phyloP scores from a whole-genome alignment of 148 eudicot genomes.

The Rhododendron henanense region DNA sequence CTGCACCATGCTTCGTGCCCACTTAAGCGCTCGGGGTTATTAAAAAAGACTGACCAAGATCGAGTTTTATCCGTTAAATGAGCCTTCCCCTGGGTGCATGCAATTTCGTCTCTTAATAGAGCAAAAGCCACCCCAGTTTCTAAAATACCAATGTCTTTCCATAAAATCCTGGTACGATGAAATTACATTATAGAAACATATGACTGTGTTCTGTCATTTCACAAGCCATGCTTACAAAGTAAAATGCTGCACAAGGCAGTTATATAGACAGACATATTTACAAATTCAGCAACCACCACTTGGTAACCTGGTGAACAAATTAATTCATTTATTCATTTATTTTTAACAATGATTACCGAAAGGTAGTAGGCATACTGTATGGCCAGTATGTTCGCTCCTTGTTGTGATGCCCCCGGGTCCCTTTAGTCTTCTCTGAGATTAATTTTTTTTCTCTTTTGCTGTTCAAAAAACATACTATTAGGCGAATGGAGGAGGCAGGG shows the following conservation, averaged over 20 bases:
- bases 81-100: too few species aligned
- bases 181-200: neutral
- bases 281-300: neutral
- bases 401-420: neutral
- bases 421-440: neutral
- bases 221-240: neutral
- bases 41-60: too few species aligned
- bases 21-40: too few species aligned
- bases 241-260: neutral
- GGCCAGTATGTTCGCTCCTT: neutral
- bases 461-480: neutral
- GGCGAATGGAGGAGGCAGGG: neutral
- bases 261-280: neutral
- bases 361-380: neutral
- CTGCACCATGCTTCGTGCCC: too few species aligned
- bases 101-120: neutral
- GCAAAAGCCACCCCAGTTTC: neutral
- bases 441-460: neutral
- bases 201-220: neutral
- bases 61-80: too few species aligned
- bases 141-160: neutral
- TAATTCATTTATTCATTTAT: neutral
- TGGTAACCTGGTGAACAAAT: neutral
- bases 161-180: neutral
- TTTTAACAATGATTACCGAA: neutral